These are phyloP conservation scores for Fagopyrum tataricum DNA, from an alignment of 148 eudicot species.

Conservation along the genomic window DNA sequence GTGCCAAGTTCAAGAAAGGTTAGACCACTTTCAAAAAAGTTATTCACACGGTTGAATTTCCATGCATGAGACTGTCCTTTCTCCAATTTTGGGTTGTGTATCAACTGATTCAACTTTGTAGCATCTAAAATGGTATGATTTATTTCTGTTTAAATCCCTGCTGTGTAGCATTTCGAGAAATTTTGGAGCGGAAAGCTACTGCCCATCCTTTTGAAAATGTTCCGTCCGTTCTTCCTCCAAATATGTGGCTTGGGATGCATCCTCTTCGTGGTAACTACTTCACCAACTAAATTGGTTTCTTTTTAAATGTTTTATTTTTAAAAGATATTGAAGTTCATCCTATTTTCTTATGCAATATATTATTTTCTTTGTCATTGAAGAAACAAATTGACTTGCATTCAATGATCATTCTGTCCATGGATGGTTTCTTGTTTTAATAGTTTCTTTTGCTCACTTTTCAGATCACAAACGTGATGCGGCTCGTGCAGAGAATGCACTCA, in stretches of 20 bases:
- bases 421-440: not conserved
- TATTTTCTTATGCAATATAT: not conserved
- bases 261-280: slow-evolving; percentile 74
- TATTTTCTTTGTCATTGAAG: not conserved
- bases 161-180: slow-evolving; percentile 72
- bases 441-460: slow-evolving; percentile 25
- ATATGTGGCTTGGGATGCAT: slow-evolving; percentile 83
- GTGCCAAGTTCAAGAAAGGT: slow-evolving; percentile 96
- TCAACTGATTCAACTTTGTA: slow-evolving; percentile 4
- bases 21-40: slow-evolving; percentile 1
- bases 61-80: not conserved
- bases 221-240: slow-evolving; percentile 81
- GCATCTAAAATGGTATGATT: not conserved
- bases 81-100: not conserved
- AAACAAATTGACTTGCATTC: not conserved
- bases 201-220: slow-evolving; percentile 99
- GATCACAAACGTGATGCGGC: slow-evolving; percentile 97
- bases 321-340: not conserved
- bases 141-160: not conserved
- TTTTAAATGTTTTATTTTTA: not conserved
- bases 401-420: not conserved
- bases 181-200: slow-evolving; percentile 73
- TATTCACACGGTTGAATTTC: not conserved
- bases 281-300: not conserved
- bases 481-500: slow-evolving; percentile 84